These are phyloP conservation scores for Aspergillus diversus DNA, from an alignment of 495 filamentous ascomycete genomes.

Conservation along the genomic window DNA sequence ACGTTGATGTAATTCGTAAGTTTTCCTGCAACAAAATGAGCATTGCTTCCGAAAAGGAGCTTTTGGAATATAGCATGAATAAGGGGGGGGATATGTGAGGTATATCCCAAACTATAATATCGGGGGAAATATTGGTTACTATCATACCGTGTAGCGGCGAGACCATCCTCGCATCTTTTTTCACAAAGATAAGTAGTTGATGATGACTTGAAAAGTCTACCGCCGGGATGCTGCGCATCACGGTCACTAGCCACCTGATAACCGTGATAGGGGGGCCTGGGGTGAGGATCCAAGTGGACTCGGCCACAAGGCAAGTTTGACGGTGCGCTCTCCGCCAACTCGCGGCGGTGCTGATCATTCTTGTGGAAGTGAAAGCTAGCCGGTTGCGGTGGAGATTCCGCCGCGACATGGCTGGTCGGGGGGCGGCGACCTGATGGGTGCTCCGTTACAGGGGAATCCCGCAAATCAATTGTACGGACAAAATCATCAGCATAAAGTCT, in stretches of 20 bases:
- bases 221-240: constrained; percentile 7
- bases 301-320: constrained; percentile 20
- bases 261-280: constrained; percentile 9
- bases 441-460: constrained; percentile 31
- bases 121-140: constrained; percentile 1
- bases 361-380: constrained; percentile 20
- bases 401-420: constrained; percentile 19
- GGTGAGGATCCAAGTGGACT: constrained; percentile 22
- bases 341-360: constrained; percentile 18
- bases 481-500: constrained; percentile 45
- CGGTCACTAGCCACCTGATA: constrained; percentile 16
- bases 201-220: constrained; percentile 3
- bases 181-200: constrained; percentile 16
- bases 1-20: constrained; percentile 10
- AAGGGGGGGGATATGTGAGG: not conserved
- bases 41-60: not conserved
- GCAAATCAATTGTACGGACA: constrained; percentile 40
- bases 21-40: constrained; percentile 19
- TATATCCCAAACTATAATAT: not conserved
- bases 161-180: constrained; percentile 9
- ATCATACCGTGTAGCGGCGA: constrained; percentile 29
- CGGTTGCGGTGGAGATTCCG: constrained; percentile 27
- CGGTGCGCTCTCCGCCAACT: constrained; percentile 20
- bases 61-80: not conserved
- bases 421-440: constrained; percentile 25